Percentiles rank a stretch among this genome's conserved stretches.
Evolutionary conservation across 1,284 basidiomycete genomes (phyloP).

Genomic region (Ustilago loliicola): DNA sequence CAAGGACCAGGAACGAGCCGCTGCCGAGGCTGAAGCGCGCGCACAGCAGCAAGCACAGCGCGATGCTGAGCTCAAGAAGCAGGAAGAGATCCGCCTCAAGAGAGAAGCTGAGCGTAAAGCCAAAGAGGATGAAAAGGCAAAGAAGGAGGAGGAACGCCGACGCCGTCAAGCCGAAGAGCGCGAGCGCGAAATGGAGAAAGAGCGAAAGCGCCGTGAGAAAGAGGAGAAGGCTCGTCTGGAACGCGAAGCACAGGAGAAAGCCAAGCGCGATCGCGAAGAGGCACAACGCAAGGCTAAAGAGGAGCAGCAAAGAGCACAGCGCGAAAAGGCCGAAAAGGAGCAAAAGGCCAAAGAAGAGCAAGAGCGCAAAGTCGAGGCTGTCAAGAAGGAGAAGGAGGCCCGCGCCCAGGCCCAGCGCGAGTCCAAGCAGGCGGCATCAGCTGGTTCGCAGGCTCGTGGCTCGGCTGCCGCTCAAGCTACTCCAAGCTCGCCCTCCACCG

Average conservation of each 20-base stretch:
- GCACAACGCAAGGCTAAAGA: conserved; percentile 68
- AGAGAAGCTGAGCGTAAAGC: conserved; percentile 73
- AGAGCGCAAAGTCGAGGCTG: conserved; percentile 47
- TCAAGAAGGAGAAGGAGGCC: conserved; percentile 57
- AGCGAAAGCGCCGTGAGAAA: conserved; percentile 78
- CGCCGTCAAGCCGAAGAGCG: conserved; percentile 74
- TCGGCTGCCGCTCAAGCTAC: conserved; percentile 14
- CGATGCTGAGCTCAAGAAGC: conserved; percentile 69
- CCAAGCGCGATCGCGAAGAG: conserved; percentile 72
- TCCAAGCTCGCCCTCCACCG: conserved; percentile 31
- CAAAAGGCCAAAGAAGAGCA: conserved; percentile 50
- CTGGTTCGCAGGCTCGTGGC: conserved; percentile 22
- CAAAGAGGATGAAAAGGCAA: conserved; percentile 73
- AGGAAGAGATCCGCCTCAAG: conserved; percentile 80
- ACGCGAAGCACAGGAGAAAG: conserved; percentile 58
- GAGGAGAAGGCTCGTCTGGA: conserved; percentile 78
- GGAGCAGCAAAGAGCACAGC: conserved; percentile 74
- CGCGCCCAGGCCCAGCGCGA: conserved; percentile 73
- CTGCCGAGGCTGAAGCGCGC: conserved; percentile 74
- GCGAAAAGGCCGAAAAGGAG: conserved; percentile 63
- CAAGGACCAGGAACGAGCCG: conserved; percentile 77
- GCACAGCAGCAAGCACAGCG: conserved; percentile 78
- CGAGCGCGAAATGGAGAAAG: conserved; percentile 72
- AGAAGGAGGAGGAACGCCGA: conserved; percentile 74
- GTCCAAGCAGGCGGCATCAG: conserved; percentile 69